These are phyloP conservation scores for Boletus sensibilis DNA, from an alignment of 768 basidiomycete genomes.

Conservation along the genomic window DNA sequence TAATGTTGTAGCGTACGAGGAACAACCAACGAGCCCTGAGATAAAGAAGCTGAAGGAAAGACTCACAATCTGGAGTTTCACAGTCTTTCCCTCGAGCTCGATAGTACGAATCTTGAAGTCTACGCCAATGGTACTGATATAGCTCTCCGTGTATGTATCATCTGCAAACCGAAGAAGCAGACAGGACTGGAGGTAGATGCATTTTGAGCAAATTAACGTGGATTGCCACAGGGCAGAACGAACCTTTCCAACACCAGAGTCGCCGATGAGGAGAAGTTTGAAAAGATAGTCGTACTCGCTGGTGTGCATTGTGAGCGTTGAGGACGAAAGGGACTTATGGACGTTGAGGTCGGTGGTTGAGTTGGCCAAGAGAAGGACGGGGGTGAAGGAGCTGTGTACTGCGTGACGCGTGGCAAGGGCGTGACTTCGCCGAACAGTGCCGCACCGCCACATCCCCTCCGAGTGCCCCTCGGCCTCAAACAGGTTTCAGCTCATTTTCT, in stretches of 20 bases:
- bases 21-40: background rate
- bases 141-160: constrained; percentile 96
- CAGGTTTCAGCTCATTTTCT: background rate
- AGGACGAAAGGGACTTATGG: constrained; percentile 28
- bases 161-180: constrained; percentile 90
- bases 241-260: constrained; percentile 95
- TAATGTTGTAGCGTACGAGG: background rate
- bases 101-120: constrained; percentile 99
- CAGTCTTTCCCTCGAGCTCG: constrained; percentile 96
- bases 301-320: constrained; percentile 66
- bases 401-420: constrained; percentile 35
- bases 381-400: constrained; percentile 34
- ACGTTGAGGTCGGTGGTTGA: constrained; percentile 31
- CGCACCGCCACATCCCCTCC: constrained; percentile 27
- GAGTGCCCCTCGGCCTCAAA: constrained; percentile 3
- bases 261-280: constrained; percentile 92
- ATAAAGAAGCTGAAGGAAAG: constrained; percentile 6
- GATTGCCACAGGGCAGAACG: constrained; percentile 23
- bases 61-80: constrained; percentile 97
- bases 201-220: constrained; percentile 25
- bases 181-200: constrained; percentile 67
- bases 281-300: constrained; percentile 96
- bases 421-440: constrained; percentile 26
- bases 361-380: constrained; percentile 32
- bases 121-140: constrained; percentile 97